A percentile compares a stretch with the other conserved stretches of the same genome.
Conservation (phyloP, 2,329 filamentous ascomycete genomes). For the Hypoxylon sp. region DNA sequence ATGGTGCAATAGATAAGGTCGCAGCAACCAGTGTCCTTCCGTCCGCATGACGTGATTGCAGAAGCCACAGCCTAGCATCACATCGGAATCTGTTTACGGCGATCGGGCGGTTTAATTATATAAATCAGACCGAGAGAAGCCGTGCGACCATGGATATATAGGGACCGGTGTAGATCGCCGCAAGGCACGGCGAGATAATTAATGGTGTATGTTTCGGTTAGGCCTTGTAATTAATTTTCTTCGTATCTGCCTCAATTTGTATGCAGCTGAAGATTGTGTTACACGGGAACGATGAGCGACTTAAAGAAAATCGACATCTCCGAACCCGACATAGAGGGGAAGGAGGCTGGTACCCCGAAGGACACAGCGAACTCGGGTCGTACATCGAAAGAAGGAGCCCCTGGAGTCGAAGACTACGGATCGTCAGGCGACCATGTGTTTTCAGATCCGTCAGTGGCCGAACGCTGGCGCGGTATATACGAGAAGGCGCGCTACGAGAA, state of each 20-base stretch:
- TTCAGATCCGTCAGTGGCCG: conserved; percentile 65
- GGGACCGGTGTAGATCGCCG: not conserved
- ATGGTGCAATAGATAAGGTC: conserved; percentile 47
- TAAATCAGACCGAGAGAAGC: conserved; percentile 15
- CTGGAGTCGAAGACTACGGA: conserved; percentile 49
- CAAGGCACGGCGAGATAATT: not conserved
- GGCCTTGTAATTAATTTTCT: not conserved
- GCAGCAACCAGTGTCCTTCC: conserved; percentile 35
- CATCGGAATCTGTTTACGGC: conserved; percentile 14
- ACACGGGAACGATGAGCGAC: conserved; percentile 25
- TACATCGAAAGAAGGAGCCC: conserved; percentile 19
- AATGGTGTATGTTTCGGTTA: not conserved
- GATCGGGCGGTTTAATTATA: not conserved
- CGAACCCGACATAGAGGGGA: conserved; percentile 20
- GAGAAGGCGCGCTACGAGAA: conserved; percentile 72
- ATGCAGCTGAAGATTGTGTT: not conserved
- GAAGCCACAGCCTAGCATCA: not conserved
- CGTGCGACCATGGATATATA: not conserved
- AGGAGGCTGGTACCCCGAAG: conserved; percentile 18
- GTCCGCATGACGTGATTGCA: conserved; percentile 43
- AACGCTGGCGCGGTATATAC: conserved; percentile 69
- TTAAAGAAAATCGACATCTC: conserved; percentile 23
- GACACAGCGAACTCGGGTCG: conserved; percentile 13
- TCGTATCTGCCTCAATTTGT: not conserved
- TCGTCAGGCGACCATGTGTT: conserved; percentile 62